Percentiles rank a stretch among this genome's conserved stretches.
These are phyloP conservation scores for Myriangium duriaei DNA, from an alignment of 2,329 filamentous ascomycete species.

Conservation along the genomic window DNA sequence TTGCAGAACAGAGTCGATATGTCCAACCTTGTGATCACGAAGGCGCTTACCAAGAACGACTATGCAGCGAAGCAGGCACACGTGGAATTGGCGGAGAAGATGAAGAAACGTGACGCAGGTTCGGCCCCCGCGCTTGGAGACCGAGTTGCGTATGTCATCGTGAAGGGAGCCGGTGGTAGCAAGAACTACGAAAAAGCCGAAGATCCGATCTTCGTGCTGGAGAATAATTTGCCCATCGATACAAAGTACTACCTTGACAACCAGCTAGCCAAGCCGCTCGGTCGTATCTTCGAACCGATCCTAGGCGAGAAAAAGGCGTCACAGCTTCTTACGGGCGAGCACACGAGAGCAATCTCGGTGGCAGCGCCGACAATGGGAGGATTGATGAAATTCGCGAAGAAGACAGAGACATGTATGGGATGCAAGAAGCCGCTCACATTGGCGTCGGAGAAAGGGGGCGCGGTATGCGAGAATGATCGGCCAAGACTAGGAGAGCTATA, in stretches of 20 bases:
- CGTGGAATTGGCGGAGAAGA: conserved; percentile 85
- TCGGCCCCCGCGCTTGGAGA: conserved; percentile 88
- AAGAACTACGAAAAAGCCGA: conserved; percentile 97
- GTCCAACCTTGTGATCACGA: conserved; percentile 98
- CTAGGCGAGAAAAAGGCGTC: conserved; percentile 84
- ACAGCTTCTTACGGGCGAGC: conserved; percentile 76
- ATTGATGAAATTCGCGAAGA: conserved; percentile 97
- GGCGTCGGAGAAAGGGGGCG: conserved; percentile 67
- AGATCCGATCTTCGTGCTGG: conserved; percentile 91
- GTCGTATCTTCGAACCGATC: conserved; percentile 95
- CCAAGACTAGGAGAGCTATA: conserved; percentile 85
- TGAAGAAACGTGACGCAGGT: conserved; percentile 92
- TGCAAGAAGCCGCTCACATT: conserved; percentile 90
- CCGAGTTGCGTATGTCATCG: conserved; percentile 95
- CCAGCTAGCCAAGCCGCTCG: conserved; percentile 86
- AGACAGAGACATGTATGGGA: conserved; percentile 95
- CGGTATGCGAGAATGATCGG: conserved; percentile 77
- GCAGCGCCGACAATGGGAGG: conserved; percentile 84
- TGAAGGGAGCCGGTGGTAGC: conserved; percentile 76
- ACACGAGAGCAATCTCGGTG: conserved; percentile 88
- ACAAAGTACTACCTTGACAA: conserved; percentile 98
- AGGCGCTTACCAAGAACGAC: conserved; percentile 80
- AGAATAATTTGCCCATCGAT: conserved; percentile 95
- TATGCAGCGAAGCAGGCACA: conserved; percentile 92
- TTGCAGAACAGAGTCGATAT: conserved; percentile 97